phyloP scores from a whole-genome alignment of 1,284 basidiomycete genomes.

The Psilocybe mexicana region DNA sequence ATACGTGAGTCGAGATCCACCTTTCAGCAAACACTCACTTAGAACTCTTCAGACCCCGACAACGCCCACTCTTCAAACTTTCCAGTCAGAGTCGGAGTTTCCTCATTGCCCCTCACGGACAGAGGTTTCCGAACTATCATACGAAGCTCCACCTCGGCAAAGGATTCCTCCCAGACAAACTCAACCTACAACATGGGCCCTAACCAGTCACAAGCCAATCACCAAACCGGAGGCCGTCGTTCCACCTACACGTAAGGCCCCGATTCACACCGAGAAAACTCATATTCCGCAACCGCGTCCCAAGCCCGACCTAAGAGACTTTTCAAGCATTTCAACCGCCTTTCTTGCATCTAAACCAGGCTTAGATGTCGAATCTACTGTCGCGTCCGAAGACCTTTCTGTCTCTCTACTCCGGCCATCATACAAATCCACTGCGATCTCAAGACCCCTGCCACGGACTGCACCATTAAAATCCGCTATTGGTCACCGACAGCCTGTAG shows the following conservation, averaged over 20 bases:
- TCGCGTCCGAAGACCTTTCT: slow-evolving; percentile 16
- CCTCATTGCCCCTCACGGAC: slow-evolving; percentile 8
- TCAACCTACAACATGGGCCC: neutral
- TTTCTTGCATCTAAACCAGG: neutral
- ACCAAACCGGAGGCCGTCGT: neutral
- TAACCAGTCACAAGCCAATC: neutral
- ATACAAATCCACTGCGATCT: slow-evolving; percentile 22
- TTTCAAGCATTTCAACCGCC: neutral
- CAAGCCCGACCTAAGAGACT: neutral
- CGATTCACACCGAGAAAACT: neutral
- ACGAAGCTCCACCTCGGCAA: neutral
- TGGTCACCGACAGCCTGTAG: neutral
- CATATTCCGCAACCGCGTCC: neutral
- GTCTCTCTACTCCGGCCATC: slow-evolving; percentile 23
- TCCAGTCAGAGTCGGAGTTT: slow-evolving; percentile 16
- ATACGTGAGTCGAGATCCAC: slow-evolving; percentile 28
- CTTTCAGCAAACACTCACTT: neutral
- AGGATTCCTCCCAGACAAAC: neutral
- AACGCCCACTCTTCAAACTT: slow-evolving; percentile 14
- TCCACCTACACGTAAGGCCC: neutral
- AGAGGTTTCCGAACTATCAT: neutral
- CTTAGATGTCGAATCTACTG: slow-evolving; percentile 4
- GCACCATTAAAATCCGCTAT: neutral
- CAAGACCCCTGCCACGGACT: neutral
- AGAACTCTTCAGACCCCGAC: neutral